Conservation (phyloP, 2,329 filamentous ascomycete species). For the Exophiala alcalophila region DNA sequence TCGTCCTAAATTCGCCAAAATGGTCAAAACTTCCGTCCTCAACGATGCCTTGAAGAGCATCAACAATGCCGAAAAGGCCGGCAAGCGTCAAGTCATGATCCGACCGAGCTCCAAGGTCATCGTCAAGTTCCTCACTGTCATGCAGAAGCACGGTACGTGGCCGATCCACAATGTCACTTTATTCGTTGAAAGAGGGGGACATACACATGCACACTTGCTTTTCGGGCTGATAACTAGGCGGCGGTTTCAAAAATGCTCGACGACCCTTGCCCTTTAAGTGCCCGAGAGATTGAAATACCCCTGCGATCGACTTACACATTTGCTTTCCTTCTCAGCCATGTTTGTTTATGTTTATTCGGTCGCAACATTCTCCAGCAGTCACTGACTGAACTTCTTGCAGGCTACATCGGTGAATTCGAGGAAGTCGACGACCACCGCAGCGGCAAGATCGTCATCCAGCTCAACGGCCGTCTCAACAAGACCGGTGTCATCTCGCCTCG, state of each 20-base stretch:
- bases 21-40: conserved; percentile 99
- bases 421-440: conserved; percentile 99
- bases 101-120: conserved; percentile 99
- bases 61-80: conserved; percentile 99
- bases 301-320: conserved; percentile 91
- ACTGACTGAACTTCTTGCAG: conserved; percentile 59
- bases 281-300: conserved; percentile 80
- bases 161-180: conserved; percentile 5
- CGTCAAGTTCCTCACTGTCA: conserved; percentile 97
- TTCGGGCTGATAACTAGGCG: conserved; percentile 99
- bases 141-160: conserved; percentile 98
- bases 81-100: conserved; percentile 99
- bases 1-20: conserved; percentile 59
- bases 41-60: conserved; percentile 99
- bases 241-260: conserved; percentile 73
- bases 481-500: conserved; percentile 98
- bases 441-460: conserved; percentile 99
- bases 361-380: conserved; percentile 63
- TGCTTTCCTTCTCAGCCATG: conserved; percentile 57
- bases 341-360: conserved; percentile 89
- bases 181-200: conserved; percentile 21
- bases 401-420: conserved; percentile 99
- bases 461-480: conserved; percentile 99
- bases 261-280: conserved; percentile 99
- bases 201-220: conserved; percentile 23